Base-by-base conservation (phyloP, 2,329 filamentous ascomycete species). In the Talaromyces albobiverticillius region DNA sequence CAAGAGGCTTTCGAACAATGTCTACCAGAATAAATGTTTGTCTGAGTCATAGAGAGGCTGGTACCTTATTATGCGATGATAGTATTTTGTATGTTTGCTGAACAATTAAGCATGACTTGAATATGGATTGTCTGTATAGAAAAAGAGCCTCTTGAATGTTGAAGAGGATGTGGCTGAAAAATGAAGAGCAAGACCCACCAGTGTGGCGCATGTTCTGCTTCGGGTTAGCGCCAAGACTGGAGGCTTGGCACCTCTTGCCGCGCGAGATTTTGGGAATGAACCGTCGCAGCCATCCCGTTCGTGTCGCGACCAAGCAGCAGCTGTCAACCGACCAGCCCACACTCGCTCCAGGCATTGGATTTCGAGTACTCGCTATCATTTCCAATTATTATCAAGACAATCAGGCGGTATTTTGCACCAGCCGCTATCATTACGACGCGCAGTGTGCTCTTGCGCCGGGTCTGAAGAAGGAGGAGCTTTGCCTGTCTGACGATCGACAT, bases 401-500 rank as follows among this genome's bases (percentile, higher is more conserved):
- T 7, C 14, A 16, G 43, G 13, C 20, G 20, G 36, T 10, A 25
- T 53, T 11, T 43, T 29, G 14, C 18, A 18, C 18, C n/a, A 36
- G 41, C 40, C 16, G 36, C 13, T 38, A 10, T 43, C 49, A 20
- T 26, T 43, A 42, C 32, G 42, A 55, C 53, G 48, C 53, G 48
- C 47, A 46, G 49, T 25, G 42, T 56, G 46, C 45, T 22, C 32
- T 40, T 47, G 53, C 56, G 40, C 45, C 22, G 23, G 46, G 45
- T 36, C 34, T 50, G 46, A 53, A n/a, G n/a, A n/a, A 54, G 32
- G 38, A 56, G 31, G 43, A 57, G 55, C 53, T 20, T 49, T 49
- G 31, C 45, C 57, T 57, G 46, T 50, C 58, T 59, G 60, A 58
- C 61, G 57, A 64, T 57, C 59, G 60, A 59, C 61, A 65, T 65